Evolutionary conservation across 176 grass and related monocot genomes (phyloP), one percentile per base, ranked within the genome.

Genomic region (Oryza brachyantha): DNA sequence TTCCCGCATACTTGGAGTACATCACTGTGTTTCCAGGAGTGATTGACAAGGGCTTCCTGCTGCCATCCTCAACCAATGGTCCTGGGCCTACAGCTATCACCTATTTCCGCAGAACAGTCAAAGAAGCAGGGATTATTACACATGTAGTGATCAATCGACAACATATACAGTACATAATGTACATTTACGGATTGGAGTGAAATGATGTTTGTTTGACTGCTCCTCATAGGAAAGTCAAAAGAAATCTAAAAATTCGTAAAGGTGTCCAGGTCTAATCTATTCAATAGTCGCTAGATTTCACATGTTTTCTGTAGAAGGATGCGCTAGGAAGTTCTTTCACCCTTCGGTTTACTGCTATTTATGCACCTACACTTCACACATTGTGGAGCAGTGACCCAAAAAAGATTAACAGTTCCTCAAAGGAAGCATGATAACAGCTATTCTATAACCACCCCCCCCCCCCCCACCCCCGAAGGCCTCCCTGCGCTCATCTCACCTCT

Each of bases 1-100:
- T 93, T 42, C 91, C 87, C 0, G 87, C 87, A 7, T 87, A 93
- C 59, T 90, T 93, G 16, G 73, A 83, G 78, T 87, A 87, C 63
- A 93, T 71, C 31, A 90, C 84, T 0, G 39, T 75, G 69, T 74
- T 93, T 64, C 91, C 91, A 4, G 84, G 57, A 45, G 73, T 67
- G 55, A 93, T 72, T 5, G 29, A 21, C 73, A 87, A 37, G 10
- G 87, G 73, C 3, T 73, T 93, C 46, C 87, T 90, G 14, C 65
- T 85, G 43, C 91, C 91, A 21, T 83, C 87, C 34, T 90, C 91
- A 5, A 66, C 78, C 70, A 93, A 83, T 11, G 81, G 48, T 29
- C 87, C 91, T 1, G 87, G 87, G 7, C 91, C 87, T 19, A 93
- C 74, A 7, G 81, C 81, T 11, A 75, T 32, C 17, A 90, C 91